Evolutionary conservation across 1,139 yeast genomes (phyloP).

Genomic region (Yamadazyma friedrichii): DNA sequence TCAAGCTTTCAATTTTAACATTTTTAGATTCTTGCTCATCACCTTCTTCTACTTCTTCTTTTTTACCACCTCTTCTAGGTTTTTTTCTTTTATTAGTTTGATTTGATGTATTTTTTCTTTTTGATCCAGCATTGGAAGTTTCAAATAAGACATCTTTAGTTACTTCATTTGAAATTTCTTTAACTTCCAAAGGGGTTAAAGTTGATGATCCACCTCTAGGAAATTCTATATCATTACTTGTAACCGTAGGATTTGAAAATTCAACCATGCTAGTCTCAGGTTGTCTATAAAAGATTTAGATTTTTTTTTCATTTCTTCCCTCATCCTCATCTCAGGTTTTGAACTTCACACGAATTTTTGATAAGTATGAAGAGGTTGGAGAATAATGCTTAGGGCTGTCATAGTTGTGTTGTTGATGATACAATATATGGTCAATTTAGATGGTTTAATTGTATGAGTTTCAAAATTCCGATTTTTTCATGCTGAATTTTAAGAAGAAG

Average conservation of each 20-base stretch:
- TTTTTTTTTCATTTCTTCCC: conserved; percentile 7
- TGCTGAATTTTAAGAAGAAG: too few relatives aligned
- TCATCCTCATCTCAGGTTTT: conserved; percentile 6
- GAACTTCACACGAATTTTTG: too few relatives aligned
- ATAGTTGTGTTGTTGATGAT: too few relatives aligned
- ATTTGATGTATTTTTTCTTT: conserved; percentile 31
- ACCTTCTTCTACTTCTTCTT: conserved; percentile 21
- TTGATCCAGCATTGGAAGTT: conserved; percentile 29
- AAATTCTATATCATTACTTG: conserved; percentile 67
- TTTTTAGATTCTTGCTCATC: conserved; percentile 23
- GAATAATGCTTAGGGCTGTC: too few relatives aligned
- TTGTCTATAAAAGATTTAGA: conserved; percentile 1
- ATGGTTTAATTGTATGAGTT: too few relatives aligned
- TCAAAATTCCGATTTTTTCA: too few relatives aligned
- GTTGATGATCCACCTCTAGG: conserved; percentile 95
- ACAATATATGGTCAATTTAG: too few relatives aligned
- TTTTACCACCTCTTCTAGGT: conserved; percentile 37
- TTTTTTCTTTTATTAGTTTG: conserved; percentile 28
- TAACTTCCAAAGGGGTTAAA: conserved; percentile 84
- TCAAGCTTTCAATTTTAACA: conserved; percentile 57
- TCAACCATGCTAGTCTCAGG: conserved; percentile 7
- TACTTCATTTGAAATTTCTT: conserved; percentile 91
- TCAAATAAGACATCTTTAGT: conserved; percentile 82
- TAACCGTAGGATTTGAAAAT: conserved; percentile 19
- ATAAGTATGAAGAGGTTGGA: too few relatives aligned